Evolutionary conservation across 2,329 filamentous ascomycete genomes (phyloP).

Genomic region (Aspergillus jensenii): DNA sequence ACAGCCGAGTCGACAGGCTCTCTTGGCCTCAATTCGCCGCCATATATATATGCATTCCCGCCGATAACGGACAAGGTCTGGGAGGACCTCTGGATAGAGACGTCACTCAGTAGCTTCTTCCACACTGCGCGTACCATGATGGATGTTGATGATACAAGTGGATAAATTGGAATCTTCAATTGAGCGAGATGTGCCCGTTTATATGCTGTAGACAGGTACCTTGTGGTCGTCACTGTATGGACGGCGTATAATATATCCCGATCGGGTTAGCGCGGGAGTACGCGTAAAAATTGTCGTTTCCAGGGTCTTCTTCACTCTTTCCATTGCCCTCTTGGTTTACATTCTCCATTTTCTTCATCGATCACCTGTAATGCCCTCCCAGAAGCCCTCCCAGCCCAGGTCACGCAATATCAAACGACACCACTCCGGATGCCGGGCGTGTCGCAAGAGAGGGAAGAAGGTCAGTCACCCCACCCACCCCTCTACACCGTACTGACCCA

Average conservation of each 20-base stretch:
- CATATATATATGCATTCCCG: slow-evolving; percentile 68
- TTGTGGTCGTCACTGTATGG: not conserved
- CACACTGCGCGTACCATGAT: slow-evolving; percentile 17
- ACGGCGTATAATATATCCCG: not conserved
- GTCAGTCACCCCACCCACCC: not conserved
- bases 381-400: not conserved
- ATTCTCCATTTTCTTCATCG: too few species aligned
- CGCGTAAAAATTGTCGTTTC: not conserved
- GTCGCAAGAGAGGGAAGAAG: slow-evolving; percentile 15
- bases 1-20: slow-evolving; percentile 72
- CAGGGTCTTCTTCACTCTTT: not conserved
- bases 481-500: not conserved
- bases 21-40: slow-evolving; percentile 68
- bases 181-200: not conserved
- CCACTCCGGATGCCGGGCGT: slow-evolving; percentile 16
- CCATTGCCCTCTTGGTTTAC: not conserved
- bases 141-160: not conserved
- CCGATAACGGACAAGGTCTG: slow-evolving; percentile 66
- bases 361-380: not conserved
- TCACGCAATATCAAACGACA: not conserved
- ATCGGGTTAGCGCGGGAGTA: not conserved
- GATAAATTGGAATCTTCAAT: too few species aligned
- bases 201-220: not conserved
- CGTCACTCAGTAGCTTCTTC: slow-evolving; percentile 23
- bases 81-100: slow-evolving; percentile 60